Conservation (phyloP, 805 yeast species). For the Candida arabinofermentans region DNA sequence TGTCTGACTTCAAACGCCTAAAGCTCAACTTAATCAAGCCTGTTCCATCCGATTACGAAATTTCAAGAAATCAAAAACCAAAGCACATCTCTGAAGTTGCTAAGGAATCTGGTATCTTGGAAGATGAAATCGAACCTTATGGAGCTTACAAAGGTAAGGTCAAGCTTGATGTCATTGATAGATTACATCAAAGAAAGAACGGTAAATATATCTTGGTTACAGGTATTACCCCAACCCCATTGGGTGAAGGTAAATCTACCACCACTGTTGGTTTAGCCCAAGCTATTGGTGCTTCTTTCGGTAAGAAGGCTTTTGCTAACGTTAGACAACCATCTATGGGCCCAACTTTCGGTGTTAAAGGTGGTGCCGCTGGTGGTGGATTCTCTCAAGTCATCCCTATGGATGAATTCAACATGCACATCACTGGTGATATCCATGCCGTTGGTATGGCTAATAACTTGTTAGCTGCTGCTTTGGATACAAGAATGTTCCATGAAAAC, state of each 20-base stretch:
- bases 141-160: slow-evolving; percentile 92
- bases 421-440: slow-evolving; percentile 97
- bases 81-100: slow-evolving; percentile 76
- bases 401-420: slow-evolving; percentile 98
- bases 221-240: slow-evolving; percentile 97
- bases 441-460: slow-evolving; percentile 90
- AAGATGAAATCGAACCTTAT: slow-evolving; percentile 77
- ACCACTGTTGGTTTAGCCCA: slow-evolving; percentile 97
- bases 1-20: slow-evolving; percentile 35
- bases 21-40: slow-evolving; percentile 44
- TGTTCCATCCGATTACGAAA: slow-evolving; percentile 88
- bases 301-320: slow-evolving; percentile 81
- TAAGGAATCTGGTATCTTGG: slow-evolving; percentile 72
- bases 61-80: slow-evolving; percentile 85
- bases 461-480: slow-evolving; percentile 94
- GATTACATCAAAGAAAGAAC: slow-evolving; percentile 58
- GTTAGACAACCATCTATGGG: slow-evolving; percentile 99
- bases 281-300: slow-evolving; percentile 88
- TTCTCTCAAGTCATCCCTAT: slow-evolving; percentile 96
- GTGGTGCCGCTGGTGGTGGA: slow-evolving; percentile 99
- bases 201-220: slow-evolving; percentile 92
- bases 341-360: slow-evolving; percentile 97
- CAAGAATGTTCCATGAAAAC: slow-evolving; percentile 92
- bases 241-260: slow-evolving; percentile 97
- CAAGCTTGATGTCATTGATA: slow-evolving; percentile 60